Base-by-base conservation (phyloP, 2,329 filamentous ascomycete genomes). In the Xylariales sp. region DNA sequence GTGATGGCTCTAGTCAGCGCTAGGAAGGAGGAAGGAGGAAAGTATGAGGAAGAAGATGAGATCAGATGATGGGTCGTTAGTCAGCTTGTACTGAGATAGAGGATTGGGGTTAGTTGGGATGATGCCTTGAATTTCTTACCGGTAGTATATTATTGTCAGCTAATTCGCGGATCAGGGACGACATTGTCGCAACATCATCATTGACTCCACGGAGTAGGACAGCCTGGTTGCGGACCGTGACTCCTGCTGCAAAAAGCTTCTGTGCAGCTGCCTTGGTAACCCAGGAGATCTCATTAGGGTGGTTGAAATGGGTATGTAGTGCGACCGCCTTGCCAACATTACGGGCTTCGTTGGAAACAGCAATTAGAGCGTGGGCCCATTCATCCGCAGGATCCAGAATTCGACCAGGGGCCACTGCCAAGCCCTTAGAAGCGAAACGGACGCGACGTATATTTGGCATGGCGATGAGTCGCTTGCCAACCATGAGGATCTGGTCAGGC, bases 231-330 rank as follows among this genome's bases (percentile, higher is more conserved):
- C 78, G 68, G 7, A 82, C 72, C 10, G 64, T 72, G 6, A 82
- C 67, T 3, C 71, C 71, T 4, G 69, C 64, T 44, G 69, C 61
- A 46, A 70, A 68, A 7, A 82, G 59, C 48, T 62, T 67, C 42
- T 68, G 69, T 20, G 71, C 67, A 2, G 78, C 79, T 34, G 61
- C 55, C 48, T 66, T 58, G 1, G 74, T 77, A 20, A 80, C 62
- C 78, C 78, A 83, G 4, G 76, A 77, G 42, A 82, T 73, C 55
- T 83, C 79, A 27, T 69, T 69, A 0, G 77, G 71, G 47, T 82
- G 76, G 50, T 83, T 82, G 59, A 83, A 80, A 51, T 84, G 80
- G 0, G 80, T 84, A 52, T 84, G 80, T 40, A 82, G 60, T 4
- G 77, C 78, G 48, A 82, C 69, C 38, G 74, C 66, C 55, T 83